Evolutionary conservation across 331 rosid genomes (phyloP), one percentile per base, ranked within the genome.

Genomic region (Quercus phellos): DNA sequence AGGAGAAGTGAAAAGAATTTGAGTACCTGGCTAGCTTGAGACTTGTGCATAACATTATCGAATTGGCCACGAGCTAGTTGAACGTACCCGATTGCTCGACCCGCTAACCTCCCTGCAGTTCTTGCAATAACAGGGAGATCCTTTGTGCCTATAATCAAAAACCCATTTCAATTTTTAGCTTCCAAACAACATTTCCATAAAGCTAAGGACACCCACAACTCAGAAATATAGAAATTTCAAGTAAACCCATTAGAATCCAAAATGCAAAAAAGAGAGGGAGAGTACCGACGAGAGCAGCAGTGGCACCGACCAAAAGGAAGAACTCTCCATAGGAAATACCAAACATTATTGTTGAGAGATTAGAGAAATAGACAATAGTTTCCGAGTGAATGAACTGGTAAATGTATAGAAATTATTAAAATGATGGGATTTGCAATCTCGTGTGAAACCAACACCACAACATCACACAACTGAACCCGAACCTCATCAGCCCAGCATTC

Each of bases 21-120:
- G 46, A 73, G 74, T 55, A 90, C 97, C 97, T 92, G 94, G 42
- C 89, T 92, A 72, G 94, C 97, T 82, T 94, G 91, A 32, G 97
- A 87, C 73, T 92, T 97, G 68, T 94, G 91, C 90, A 94, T 84
- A 38, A 90, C 90, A 83, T 83, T 77, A 4, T 89, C 97, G 35
- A 94, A 86, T 80, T 90, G 97, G 10, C 97, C 94, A n/a, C 97
- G 95, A 84, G 97, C 97, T 76, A 94, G 69, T 87, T 94, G 97
- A 26, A 89, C 97, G 42, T 92, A 92, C 51, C 90, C 97, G 73
- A 94, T 80, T 78, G 95, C 88, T 63, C 91, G 71, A 16, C 91
- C 91, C 11, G 87, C 83, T 64, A 85, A 64, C 75, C 88, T 82
- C 51, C 91, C 91, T 0, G 77, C 84, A 32, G 80, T 86, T 60